Percentiles rank a stretch among this genome's conserved stretches.
Conservation (phyloP, 225 moss, liverwort and hornwort species). For the Thuidium tamariscinum region DNA sequence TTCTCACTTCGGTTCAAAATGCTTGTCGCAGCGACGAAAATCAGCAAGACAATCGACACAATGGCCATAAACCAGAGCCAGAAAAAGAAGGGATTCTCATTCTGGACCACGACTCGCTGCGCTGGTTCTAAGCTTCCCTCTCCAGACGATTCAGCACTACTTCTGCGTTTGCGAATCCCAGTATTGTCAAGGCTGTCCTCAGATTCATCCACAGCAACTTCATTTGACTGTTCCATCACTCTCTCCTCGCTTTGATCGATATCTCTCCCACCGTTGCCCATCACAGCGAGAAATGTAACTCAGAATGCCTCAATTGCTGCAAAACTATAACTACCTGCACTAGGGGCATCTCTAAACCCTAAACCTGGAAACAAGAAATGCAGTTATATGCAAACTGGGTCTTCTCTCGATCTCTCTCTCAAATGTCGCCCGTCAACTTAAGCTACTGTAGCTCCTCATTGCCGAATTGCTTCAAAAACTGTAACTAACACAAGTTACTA, state of each 20-base stretch:
- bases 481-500: not conserved
- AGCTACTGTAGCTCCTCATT: not conserved
- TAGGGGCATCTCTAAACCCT: not conserved
- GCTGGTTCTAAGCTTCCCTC: not conserved
- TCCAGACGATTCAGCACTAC: not conserved
- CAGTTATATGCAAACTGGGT: not conserved
- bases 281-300: not conserved
- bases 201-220: not conserved
- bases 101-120: constrained; percentile 9
- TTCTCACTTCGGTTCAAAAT: constrained; percentile 4
- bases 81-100: constrained; percentile 36
- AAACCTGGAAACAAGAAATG: not conserved
- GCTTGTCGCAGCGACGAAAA: not conserved
- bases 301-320: not conserved
- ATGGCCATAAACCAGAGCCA: constrained; percentile 27
- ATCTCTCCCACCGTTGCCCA: not conserved
- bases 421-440: not conserved
- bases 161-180: constrained; percentile 1
- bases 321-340: not conserved
- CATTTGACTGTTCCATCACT: not conserved
- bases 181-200: not conserved
- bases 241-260: not conserved
- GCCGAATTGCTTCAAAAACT: not conserved
- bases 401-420: not conserved
- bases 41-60: constrained; percentile 6